These are phyloP conservation scores for Murraya koenigii DNA, from an alignment of 345 rosid genomes.

Conservation along the genomic window DNA sequence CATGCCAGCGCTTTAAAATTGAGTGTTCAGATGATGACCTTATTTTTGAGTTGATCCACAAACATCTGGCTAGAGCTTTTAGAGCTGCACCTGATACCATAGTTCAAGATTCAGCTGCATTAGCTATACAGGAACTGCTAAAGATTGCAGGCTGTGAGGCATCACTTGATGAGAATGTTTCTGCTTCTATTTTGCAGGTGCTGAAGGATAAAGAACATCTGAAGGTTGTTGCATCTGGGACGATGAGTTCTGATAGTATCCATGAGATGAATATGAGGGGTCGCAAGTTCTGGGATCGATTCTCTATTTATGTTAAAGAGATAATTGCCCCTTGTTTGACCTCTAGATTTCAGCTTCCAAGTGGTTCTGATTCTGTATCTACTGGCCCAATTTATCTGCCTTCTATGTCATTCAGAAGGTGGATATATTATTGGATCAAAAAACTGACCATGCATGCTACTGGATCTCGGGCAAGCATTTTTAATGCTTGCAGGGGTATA, in stretches of 20 bases:
- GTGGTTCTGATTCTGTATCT: conserved; percentile 66
- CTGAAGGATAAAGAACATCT: conserved; percentile 35
- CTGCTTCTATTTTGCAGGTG: conserved; percentile 34
- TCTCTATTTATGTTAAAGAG: conserved; percentile 92
- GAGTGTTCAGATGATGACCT: conserved; percentile 99
- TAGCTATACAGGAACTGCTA: conserved; percentile 95
- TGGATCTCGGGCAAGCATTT: conserved; percentile 83
- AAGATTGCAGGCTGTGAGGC: conserved; percentile 98
- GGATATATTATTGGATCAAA: conserved; percentile 85
- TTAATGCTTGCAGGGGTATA: conserved; percentile 92
- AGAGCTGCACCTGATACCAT: conserved; percentile 95
- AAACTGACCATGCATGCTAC: conserved; percentile 84
- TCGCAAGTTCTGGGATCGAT: conserved; percentile 86
- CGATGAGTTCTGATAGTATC: conserved; percentile 32
- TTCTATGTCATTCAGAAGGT: conserved; percentile 93
- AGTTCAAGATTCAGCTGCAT: conserved; percentile 94
- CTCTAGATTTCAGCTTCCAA: conserved; percentile 93
- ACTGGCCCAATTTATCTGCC: conserved; percentile 80
- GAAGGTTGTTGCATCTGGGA: conserved; percentile 26
- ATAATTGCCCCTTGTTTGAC: conserved; percentile 95
- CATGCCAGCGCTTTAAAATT: conserved; percentile 86
- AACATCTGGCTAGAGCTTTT: conserved; percentile 91
- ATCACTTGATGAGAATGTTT: conserved; percentile 72
- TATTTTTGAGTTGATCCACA: conserved; percentile 89
- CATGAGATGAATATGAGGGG: conserved; percentile 64